phyloP scores from a whole-genome alignment of 495 filamentous ascomycete genomes.

The Daldinia grandis region DNA sequence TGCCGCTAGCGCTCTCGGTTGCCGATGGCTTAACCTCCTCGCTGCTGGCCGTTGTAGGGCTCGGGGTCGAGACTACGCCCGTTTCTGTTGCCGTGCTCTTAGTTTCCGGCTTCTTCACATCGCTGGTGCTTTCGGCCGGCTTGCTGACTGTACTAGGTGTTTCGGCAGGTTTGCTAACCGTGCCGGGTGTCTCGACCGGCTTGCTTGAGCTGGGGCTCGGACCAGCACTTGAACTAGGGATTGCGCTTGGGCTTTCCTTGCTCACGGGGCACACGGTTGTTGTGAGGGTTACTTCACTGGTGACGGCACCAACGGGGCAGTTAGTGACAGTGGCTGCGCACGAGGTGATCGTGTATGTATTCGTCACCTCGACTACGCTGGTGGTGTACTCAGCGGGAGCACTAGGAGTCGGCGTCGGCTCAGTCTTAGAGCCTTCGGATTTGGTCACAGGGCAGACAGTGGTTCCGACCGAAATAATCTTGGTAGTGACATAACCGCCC shows the following conservation, averaged over 20 bases:
- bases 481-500: conserved; percentile 29
- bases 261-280: conserved; percentile 49
- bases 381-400: conserved; percentile 23
- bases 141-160: conserved; percentile 4
- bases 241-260: background rate
- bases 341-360: conserved; percentile 65
- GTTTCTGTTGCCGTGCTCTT: background rate
- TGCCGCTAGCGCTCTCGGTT: background rate
- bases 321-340: conserved; percentile 65
- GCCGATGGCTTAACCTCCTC: conserved; percentile 3
- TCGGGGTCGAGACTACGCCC: conserved; percentile 1
- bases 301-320: conserved; percentile 56
- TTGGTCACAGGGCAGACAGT: conserved; percentile 46
- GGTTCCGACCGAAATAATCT: conserved; percentile 42
- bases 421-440: conserved; percentile 4
- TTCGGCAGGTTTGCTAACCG: background rate
- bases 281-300: conserved; percentile 40
- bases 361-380: conserved; percentile 25
- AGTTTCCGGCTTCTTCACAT: background rate
- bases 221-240: background rate
- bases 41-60: background rate
- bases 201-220: conserved; percentile 1
- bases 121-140: conserved; percentile 11
- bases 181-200: background rate
- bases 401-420: conserved; percentile 20